These are phyloP conservation scores for Pisolithus tinctorius DNA, from an alignment of 768 basidiomycete genomes.

Conservation along the genomic window DNA sequence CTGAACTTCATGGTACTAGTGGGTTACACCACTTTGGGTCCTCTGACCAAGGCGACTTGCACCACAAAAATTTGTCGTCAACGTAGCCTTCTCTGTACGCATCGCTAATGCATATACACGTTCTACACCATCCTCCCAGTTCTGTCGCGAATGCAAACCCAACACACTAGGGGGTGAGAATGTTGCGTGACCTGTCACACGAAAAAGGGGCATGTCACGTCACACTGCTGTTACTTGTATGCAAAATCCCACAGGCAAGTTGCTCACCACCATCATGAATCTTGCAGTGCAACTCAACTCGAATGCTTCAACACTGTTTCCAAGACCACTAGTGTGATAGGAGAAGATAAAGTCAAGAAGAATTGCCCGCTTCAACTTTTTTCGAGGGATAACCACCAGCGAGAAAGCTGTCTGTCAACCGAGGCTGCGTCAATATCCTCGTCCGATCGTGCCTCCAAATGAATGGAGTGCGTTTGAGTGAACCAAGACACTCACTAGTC, in stretches of 20 bases:
- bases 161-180: neutral
- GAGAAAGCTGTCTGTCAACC: neutral
- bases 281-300: conserved; percentile 5
- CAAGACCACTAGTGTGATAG: conserved; percentile 6
- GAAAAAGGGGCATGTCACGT: conserved; percentile 8
- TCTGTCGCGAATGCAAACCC: neutral
- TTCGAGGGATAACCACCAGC: neutral
- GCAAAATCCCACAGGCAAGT: conserved; percentile 7
- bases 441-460: neutral
- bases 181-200: neutral
- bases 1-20: too few relatives aligned
- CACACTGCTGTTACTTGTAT: neutral
- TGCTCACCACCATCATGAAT: conserved; percentile 5
- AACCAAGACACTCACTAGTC: conserved; percentile 10
- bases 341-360: neutral
- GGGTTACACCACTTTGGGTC: too few relatives aligned
- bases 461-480: conserved; percentile 1
- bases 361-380: neutral
- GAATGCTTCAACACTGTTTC: conserved; percentile 1
- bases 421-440: neutral
- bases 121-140: neutral
- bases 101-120: neutral
- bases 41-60: too few relatives aligned
- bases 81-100: neutral
- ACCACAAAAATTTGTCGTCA: too few relatives aligned